Conservation (phyloP, 768 basidiomycete genomes). For the Psilocybe cubensis region DNA sequence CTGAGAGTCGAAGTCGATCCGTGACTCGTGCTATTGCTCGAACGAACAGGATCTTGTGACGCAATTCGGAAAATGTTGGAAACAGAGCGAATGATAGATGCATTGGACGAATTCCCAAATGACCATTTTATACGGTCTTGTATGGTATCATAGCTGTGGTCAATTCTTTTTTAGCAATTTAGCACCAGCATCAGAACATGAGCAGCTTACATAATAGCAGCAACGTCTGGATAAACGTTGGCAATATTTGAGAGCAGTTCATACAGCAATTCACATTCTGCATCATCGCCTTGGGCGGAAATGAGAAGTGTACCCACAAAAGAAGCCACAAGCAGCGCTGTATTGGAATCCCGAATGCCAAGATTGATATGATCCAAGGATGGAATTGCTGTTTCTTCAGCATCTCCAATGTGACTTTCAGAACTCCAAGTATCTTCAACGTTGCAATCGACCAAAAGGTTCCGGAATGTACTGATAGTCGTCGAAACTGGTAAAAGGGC, state of each 20-base stretch:
- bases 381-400: conserved; percentile 51
- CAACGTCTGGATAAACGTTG: conserved; percentile 67
- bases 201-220: conserved; percentile 62
- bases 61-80: conserved; percentile 79
- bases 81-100: conserved; percentile 68
- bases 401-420: conserved; percentile 40
- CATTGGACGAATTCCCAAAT: conserved; percentile 72
- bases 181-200: neutral
- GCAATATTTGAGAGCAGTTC: conserved; percentile 75
- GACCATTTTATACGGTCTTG: conserved; percentile 77
- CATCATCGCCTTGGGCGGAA: conserved; percentile 78
- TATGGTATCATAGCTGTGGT: conserved; percentile 69
- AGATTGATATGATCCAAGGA: conserved; percentile 65
- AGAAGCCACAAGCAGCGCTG: conserved; percentile 74
- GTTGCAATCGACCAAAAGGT: conserved; percentile 65
- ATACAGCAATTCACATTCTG: conserved; percentile 83
- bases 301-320: conserved; percentile 77
- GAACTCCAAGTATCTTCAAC: conserved; percentile 49
- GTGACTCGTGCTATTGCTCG: conserved; percentile 36
- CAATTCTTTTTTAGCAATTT: conserved; percentile 10
- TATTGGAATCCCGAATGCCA: conserved; percentile 61
- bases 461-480: conserved; percentile 55
- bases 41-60: conserved; percentile 52
- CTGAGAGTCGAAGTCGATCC: conserved; percentile 69
- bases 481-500: conserved; percentile 75